Conservation (phyloP, 2,329 filamentous ascomycete genomes). For the Elsinoe necatrix region DNA sequence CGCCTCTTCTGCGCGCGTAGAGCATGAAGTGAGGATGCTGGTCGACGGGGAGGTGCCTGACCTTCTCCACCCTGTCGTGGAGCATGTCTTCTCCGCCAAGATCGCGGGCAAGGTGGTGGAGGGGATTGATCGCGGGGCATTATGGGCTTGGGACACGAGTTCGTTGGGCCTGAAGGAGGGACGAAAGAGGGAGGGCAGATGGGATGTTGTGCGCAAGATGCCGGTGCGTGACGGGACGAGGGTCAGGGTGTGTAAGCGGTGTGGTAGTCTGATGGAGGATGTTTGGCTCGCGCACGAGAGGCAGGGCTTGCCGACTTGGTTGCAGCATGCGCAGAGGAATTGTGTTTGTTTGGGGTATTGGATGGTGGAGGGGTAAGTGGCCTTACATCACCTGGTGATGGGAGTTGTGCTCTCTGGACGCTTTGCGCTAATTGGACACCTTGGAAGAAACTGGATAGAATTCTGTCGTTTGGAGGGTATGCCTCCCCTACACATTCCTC, state of each 20-base stretch:
- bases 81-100: slow-evolving; percentile 38
- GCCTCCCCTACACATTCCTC: not conserved
- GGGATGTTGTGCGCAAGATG: slow-evolving; percentile 49
- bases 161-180: slow-evolving; percentile 58
- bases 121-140: slow-evolving; percentile 54
- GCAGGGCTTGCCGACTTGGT: slow-evolving; percentile 23
- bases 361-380: slow-evolving; percentile 15
- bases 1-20: slow-evolving; percentile 38
- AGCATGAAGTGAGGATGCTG: slow-evolving; percentile 46
- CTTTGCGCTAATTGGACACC: too few species aligned
- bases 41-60: slow-evolving; percentile 45
- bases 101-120: slow-evolving; percentile 49
- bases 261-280: slow-evolving; percentile 41
- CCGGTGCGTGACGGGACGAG: slow-evolving; percentile 29
- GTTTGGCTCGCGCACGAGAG: slow-evolving; percentile 20
- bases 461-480: not conserved
- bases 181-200: slow-evolving; percentile 33
- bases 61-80: slow-evolving; percentile 42
- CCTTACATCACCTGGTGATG: too few species aligned
- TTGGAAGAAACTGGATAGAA: not conserved
- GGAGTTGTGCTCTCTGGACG: too few species aligned
- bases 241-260: slow-evolving; percentile 37
- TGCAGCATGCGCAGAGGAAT: slow-evolving; percentile 25
- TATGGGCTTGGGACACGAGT: slow-evolving; percentile 66
- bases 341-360: slow-evolving; percentile 24